Evolutionary conservation across 257 asterid species (phyloP), one percentile per base, ranked within the genome.

Genomic region (Schizonepeta tenuifolia): DNA sequence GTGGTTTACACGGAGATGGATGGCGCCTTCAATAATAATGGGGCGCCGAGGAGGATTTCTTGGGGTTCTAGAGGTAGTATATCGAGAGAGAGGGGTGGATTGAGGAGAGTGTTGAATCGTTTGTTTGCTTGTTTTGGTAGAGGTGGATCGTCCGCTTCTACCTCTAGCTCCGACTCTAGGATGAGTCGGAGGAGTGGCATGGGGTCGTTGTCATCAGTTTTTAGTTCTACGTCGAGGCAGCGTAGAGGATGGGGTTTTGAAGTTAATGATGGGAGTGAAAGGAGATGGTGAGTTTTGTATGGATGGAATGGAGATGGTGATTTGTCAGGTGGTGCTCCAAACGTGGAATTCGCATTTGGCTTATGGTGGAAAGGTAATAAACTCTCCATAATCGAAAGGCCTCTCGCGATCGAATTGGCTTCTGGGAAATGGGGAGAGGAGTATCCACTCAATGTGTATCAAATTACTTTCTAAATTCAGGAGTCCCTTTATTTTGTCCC

Each of bases 1-100:
- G 93, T 92, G 51, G 96, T 92, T 50, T 92, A 82, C 75, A 92
- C 98, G 1, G 98, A 92, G 79, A 85, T 92, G 96, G 98, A 92
- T 57, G 98, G 96, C 3, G 94, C 92, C 4, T 90, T 89, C 65
- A 87, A 79, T 51, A 88, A 82, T 31, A 88, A 81, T 73, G 96
- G 97, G 44, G 87, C 75, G 4, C 89, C 96, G 0, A 84, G 98
- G 82, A 83, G 96, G 81, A 84, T 88, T 71, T 79, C 92, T 0
- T 89, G 93, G 96, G 96, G 92, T 33, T 70, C 97, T 5, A 84
- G 95, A 69, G 90, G 89, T 10, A 82, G 82, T 6, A 89, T 75
- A 18, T 79, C 92, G 0, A 81, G 84, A 72, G 87, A 83, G 66
- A 81, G 84, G 43, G 82, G 90, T 26, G 93, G 96, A 28, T 56